A percentile compares a stretch with the other conserved stretches of the same genome.
Conservation (phyloP, 2,329 filamentous ascomycete genomes). For the Fusarium nodosum region DNA sequence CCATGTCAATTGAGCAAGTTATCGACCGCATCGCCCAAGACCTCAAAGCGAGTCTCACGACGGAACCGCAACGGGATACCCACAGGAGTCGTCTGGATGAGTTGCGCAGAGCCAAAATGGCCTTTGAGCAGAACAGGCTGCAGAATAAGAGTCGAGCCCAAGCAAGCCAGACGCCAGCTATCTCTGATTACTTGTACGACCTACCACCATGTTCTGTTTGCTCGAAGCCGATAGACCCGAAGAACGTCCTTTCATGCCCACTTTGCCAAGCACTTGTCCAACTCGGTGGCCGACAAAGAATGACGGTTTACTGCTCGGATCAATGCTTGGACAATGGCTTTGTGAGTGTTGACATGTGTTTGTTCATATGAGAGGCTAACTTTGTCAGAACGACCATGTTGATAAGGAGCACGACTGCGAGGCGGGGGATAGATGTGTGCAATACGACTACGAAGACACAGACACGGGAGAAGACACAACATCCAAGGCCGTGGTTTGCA, state of each 20-base stretch:
- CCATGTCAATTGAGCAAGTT: slow-evolving; percentile 52
- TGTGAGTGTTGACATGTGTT: slow-evolving; percentile 52
- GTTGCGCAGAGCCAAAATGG: slow-evolving; percentile 62
- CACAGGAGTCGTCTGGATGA: slow-evolving; percentile 60
- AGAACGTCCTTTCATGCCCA: slow-evolving; percentile 59
- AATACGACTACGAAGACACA: slow-evolving; percentile 56
- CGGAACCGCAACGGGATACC: slow-evolving; percentile 56
- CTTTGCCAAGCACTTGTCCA: slow-evolving; percentile 61
- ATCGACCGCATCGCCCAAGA: slow-evolving; percentile 54
- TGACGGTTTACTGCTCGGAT: slow-evolving; percentile 62
- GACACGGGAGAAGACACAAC: slow-evolving; percentile 55
- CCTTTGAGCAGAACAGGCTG: slow-evolving; percentile 62
- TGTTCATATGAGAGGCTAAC: slow-evolving; percentile 42
- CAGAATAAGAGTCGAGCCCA: slow-evolving; percentile 55
- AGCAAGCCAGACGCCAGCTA: slow-evolving; percentile 48
- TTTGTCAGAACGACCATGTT: slow-evolving; percentile 56
- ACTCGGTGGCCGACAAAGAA: slow-evolving; percentile 53
- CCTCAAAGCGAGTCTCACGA: slow-evolving; percentile 49
- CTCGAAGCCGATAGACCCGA: slow-evolving; percentile 51
- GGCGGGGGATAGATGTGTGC: slow-evolving; percentile 58
- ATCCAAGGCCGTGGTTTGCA: slow-evolving; percentile 56
- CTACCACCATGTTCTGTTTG: slow-evolving; percentile 60
- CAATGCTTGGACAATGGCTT: slow-evolving; percentile 58
- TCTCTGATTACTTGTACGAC: slow-evolving; percentile 54
- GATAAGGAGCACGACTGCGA: slow-evolving; percentile 58